Conservation (phyloP, 495 filamentous ascomycete species). For the Penicillium dipodomyicola region DNA sequence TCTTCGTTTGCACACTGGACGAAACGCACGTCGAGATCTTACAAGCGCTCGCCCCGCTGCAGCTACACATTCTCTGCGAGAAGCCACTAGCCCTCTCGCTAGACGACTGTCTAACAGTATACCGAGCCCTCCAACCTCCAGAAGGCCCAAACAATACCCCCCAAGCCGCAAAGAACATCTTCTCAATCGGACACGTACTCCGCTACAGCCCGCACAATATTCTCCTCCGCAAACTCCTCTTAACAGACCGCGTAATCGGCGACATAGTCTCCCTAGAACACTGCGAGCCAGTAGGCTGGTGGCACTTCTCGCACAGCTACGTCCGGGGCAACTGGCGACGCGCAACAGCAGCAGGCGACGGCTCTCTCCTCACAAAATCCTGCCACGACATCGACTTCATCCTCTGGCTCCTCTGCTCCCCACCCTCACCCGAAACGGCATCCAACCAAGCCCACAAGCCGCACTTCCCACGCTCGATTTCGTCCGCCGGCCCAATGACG, state of each 20-base stretch:
- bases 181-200: constrained; percentile 78
- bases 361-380: constrained; percentile 81
- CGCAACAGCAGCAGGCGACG: constrained; percentile 52
- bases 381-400: constrained; percentile 93
- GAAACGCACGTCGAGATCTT: constrained; percentile 83
- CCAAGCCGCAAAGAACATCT: constrained; percentile 37
- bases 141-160: constrained; percentile 5
- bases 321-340: constrained; percentile 94
- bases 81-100: constrained; percentile 85
- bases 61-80: constrained; percentile 87
- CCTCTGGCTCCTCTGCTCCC: constrained; percentile 66
- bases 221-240: constrained; percentile 71
- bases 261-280: constrained; percentile 85
- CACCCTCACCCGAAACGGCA: constrained; percentile 24
- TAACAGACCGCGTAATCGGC: constrained; percentile 69
- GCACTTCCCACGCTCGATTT: constrained; percentile 72
- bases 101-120: constrained; percentile 70
- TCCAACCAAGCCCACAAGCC: constrained; percentile 31
- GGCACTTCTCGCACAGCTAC: constrained; percentile 93
- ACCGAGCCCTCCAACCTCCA: constrained; percentile 49
- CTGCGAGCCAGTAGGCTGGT: constrained; percentile 92
- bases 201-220: constrained; percentile 91
- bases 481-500: constrained; percentile 60
- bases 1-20: constrained; percentile 86
- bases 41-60: constrained; percentile 61